Evolutionary conservation across 805 yeast species (phyloP), one percentile per base, ranked within the genome.

Genomic region (Wickerhamiella nectarea): DNA sequence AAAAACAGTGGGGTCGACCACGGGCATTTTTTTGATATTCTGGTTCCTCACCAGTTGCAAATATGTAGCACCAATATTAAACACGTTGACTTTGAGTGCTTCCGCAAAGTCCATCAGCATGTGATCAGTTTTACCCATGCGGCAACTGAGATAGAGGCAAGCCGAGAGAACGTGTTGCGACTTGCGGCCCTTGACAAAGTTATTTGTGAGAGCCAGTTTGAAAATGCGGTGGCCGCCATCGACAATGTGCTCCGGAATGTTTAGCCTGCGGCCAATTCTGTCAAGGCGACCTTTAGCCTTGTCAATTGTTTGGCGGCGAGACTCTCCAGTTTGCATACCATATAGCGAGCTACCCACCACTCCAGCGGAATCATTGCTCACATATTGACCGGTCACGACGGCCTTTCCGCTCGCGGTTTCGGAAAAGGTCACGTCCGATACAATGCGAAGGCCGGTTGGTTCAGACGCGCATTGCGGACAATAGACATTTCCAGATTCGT

Each of bases 61-160:
- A 58, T 86, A 91, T 0, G 98, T 89, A 1, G 98, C 94, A 36
- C 99, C 99, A 41, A 91, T 78, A 3, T 94, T 83, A 60, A 80
- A 91, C 1, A 91, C 97, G 35, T 91, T 81, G 10, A 87, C 85
- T 58, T 82, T 95, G 35, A 93, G 67, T 50, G 89, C 68, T 36
- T 95, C 82, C 12, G 94, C 81, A 58, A 91, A 91, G 64, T 91
- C 98, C 54, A 91, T 87, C 53, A 91, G 70, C 95, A 91, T 86
- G 58, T 89, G 96, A 53, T 81, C 91, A 0, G 97, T 87, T 59
- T 75, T 74, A 55, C 80, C 89, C 58, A 78, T 80, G 56, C 98
- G 77, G 61, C 99, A 91, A 0, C 97, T 95, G 38, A 91, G 76
- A 58, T 91, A 91, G 26, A 91, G 69, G 64, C 99, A 91, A 0